Conservation (phyloP, 495 filamentous ascomycete genomes). For the Jackrogersella multiformis region DNA sequence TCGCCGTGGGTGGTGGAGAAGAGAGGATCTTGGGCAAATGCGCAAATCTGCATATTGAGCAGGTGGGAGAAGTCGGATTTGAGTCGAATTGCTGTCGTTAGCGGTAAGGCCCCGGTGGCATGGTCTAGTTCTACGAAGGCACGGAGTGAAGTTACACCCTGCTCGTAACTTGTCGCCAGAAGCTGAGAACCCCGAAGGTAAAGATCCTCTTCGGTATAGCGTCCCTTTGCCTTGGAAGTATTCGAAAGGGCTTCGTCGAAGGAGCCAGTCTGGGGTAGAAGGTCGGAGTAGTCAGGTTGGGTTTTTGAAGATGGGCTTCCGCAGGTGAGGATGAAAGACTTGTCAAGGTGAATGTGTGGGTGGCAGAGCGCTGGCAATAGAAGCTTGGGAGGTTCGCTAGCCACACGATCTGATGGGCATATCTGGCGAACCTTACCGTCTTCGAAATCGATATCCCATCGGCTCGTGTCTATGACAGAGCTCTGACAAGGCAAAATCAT, state of each 20-base stretch:
- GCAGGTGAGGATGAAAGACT: conserved; percentile 70
- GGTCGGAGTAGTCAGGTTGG: conserved; percentile 64
- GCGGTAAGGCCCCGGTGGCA: conserved; percentile 64
- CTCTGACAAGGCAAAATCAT: conserved; percentile 17
- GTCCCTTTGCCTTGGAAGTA: conserved; percentile 68
- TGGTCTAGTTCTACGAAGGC: conserved; percentile 80
- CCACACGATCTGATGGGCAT: conserved; percentile 12
- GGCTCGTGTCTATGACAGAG: background rate
- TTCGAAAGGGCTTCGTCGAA: conserved; percentile 73
- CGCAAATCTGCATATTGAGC: conserved; percentile 74
- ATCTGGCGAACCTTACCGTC: conserved; percentile 32
- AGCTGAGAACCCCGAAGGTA: conserved; percentile 70
- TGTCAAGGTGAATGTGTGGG: conserved; percentile 81
- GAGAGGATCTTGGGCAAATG: conserved; percentile 76
- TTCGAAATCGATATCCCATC: conserved; percentile 33
- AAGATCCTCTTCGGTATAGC: conserved; percentile 68
- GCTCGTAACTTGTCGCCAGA: conserved; percentile 70
- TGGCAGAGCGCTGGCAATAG: conserved; percentile 72
- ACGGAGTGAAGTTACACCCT: conserved; percentile 76
- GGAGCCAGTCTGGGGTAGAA: conserved; percentile 66
- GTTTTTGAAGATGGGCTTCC: conserved; percentile 10
- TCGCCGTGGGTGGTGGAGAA: conserved; percentile 65
- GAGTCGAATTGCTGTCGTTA: conserved; percentile 66
- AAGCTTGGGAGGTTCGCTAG: conserved; percentile 44
- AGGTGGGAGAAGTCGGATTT: conserved; percentile 63